Percentiles rank a stretch among this genome's conserved stretches.
These are phyloP conservation scores for Coniochaeta ligniaria DNA, from an alignment of 2,329 filamentous ascomycete species.

Conservation along the genomic window DNA sequence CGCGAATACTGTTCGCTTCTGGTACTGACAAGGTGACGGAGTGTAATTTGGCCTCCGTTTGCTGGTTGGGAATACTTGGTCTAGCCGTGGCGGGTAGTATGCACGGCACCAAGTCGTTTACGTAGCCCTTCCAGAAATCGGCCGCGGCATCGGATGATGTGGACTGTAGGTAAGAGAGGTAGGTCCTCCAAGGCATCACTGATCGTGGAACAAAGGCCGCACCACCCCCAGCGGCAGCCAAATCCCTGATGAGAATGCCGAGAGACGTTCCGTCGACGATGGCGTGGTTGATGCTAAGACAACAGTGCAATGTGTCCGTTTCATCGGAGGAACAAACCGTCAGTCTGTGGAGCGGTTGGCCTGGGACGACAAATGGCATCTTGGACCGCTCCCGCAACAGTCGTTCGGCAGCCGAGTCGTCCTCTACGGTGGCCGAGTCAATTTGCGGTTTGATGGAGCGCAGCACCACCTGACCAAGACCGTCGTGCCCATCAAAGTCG, in stretches of 20 bases:
- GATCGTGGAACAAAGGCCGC: not conserved
- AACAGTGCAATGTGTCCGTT: constrained; percentile 3
- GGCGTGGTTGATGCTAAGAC: constrained; percentile 25
- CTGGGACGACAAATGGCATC: not conserved
- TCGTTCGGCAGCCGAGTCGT: not conserved
- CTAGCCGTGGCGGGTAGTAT: constrained; percentile 13
- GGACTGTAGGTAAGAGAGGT: constrained; percentile 11
- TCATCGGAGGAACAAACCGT: not conserved
- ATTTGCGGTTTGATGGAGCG: constrained; percentile 1
- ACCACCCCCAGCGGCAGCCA: not conserved
- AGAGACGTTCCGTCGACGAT: constrained; percentile 25
- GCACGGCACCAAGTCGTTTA: constrained; percentile 18
- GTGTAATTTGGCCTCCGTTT: not conserved
- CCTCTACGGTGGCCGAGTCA: constrained; percentile 1
- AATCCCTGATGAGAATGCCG: constrained; percentile 8
- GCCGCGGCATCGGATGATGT: constrained; percentile 11
- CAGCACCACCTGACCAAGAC: not conserved
- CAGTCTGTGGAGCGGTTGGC: constrained; percentile 1
- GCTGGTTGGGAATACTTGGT: constrained; percentile 3
- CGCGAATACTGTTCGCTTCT: not conserved
- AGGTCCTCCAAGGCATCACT: constrained; percentile 10
- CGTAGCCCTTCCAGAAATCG: constrained; percentile 18
- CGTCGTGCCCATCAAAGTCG: constrained; percentile 9
- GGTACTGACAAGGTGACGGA: not conserved
- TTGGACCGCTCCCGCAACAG: not conserved